These are phyloP conservation scores for Kuraishia piskuri DNA, from an alignment of 805 yeast genomes.

Conservation along the genomic window DNA sequence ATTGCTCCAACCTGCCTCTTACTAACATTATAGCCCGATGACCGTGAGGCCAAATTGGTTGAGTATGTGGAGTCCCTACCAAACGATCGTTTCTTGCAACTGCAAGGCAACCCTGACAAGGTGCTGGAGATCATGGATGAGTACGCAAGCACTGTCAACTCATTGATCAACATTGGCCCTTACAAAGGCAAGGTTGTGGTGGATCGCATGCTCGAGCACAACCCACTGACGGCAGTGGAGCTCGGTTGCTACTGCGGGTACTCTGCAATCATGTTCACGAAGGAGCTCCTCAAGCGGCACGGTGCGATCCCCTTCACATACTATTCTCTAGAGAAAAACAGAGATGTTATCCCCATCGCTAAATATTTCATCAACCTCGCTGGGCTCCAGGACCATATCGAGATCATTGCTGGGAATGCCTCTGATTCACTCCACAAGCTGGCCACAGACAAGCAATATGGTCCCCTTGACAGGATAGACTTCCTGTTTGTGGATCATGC, in stretches of 20 bases:
- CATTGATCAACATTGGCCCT: neutral
- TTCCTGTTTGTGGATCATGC: constrained; percentile 1
- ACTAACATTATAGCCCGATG: neutral
- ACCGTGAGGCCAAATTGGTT: neutral
- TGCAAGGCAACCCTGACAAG: neutral
- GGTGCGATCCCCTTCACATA: neutral
- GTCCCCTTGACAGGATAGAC: neutral
- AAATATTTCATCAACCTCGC: neutral
- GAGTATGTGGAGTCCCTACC: neutral
- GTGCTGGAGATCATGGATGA: constrained; percentile 2
- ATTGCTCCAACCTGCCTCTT: neutral
- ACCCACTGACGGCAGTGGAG: neutral
- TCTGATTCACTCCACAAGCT: neutral
- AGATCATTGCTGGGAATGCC: neutral
- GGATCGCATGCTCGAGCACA: neutral
- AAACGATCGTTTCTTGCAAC: neutral
- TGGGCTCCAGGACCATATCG: neutral
- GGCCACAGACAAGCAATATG: neutral
- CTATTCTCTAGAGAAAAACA: constrained; percentile 1
- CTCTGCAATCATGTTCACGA: neutral
- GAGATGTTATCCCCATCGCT: neutral
- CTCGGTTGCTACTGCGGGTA: constrained; percentile 1
- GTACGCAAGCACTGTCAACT: neutral
- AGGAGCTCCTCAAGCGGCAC: neutral
- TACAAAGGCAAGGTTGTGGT: neutral